A percentile compares a stretch with the other conserved stretches of the same genome.
Conservation (phyloP, 164 flowering plant species). For the Sedum album region DNA sequence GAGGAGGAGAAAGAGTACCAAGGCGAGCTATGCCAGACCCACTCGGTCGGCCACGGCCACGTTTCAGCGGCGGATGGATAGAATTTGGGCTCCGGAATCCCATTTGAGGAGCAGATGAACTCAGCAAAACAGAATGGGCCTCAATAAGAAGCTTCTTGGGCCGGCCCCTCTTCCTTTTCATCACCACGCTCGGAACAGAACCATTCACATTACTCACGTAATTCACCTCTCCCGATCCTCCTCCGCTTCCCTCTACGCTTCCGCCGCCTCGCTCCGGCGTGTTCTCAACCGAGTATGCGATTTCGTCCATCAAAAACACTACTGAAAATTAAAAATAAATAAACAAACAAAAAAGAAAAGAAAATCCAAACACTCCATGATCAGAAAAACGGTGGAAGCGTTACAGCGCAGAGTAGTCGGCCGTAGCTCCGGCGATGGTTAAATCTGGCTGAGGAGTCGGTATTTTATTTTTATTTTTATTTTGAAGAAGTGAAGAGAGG, state of each 20-base stretch:
- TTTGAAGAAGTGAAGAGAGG: background rate
- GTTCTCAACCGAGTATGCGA: background rate
- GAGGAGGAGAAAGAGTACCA: background rate
- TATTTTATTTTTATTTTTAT: background rate
- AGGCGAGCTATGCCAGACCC: background rate
- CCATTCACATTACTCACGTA: background rate
- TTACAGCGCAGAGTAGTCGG: background rate
- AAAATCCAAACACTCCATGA: background rate
- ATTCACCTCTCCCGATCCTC: background rate
- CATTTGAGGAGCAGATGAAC: background rate
- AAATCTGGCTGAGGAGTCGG: background rate
- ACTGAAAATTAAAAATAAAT: background rate
- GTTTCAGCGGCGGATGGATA: background rate
- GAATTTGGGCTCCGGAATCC: conserved; percentile 2
- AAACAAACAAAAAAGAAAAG: background rate
- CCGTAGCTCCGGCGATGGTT: background rate
- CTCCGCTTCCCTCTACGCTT: background rate
- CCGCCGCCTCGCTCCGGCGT: background rate
- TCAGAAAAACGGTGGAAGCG: background rate
- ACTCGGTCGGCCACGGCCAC: conserved; percentile 3
- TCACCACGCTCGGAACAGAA: background rate
- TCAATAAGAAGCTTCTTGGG: background rate
- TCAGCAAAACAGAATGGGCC: background rate
- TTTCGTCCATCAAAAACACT: background rate
- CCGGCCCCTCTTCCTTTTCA: conserved; percentile 2